Base-by-base conservation (phyloP, 441 rosid genomes). In the Gossypium davidsonii region DNA sequence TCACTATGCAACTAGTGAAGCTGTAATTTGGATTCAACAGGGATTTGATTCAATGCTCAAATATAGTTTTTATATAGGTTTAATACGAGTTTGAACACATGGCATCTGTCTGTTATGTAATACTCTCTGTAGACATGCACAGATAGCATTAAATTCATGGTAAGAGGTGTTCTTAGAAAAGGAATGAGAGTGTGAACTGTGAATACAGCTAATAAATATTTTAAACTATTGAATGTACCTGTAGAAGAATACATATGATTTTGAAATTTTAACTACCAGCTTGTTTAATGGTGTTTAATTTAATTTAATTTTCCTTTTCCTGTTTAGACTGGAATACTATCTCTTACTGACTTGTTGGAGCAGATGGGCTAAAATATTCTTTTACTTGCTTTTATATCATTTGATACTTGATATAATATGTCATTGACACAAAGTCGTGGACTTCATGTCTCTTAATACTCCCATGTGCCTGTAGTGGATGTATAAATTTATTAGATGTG, bases 171-270 rank as follows among this genome's bases (percentile, higher is more conserved):
- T 20, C 34, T 65, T 65, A 10, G 20, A 11, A 46, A 12, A 44
- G 34, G 26, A 42, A 42, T 21, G 23, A 21, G 69, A 9, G 18
- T 21, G 11, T 65, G 12, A 65, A 20, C 8, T 6, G 20, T 66
- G 39, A 67, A 48, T 39, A 67, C 71, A 67, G 71, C 70, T 67
- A 67, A 23, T 48, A 6, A 23, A 25, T 67, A 49, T 17, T 67
- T n/a, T 67, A 23, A 66, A n/a, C 42, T 67, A 67, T 67, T 25
- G 42, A 48, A 46, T 46, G 23, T 6, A 48, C 57, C 25, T 67
- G 26, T 62, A 3, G 67, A 62, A 62, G 49, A 34, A 17, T 37
- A 15, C 67, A 7, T 34, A 17, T 46, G 20, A 23, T 46, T 66
- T 12, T 66, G 58, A 67, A 48, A 66, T 66, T 56, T 23, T 39